These are phyloP conservation scores for Phyllostachys edulis DNA, from an alignment of 176 grass and related monocot species.

Conservation along the genomic window DNA sequence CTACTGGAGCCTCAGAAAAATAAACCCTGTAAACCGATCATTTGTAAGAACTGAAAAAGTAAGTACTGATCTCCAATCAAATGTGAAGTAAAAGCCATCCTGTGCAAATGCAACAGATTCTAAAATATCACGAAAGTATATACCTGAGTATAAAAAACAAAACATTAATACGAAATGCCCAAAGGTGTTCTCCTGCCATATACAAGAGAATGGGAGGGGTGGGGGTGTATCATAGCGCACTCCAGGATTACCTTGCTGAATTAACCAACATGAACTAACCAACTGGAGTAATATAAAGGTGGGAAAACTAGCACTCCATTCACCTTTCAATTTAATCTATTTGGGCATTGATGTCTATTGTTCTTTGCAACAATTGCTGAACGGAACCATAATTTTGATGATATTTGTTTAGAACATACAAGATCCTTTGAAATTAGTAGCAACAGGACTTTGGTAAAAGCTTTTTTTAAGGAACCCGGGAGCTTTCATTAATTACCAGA, in stretches of 20 bases:
- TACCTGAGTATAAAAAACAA: background rate
- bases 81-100: background rate
- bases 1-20: conserved; percentile 32
- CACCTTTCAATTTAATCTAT: background rate
- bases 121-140: background rate
- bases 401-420: background rate
- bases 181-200: background rate
- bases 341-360: background rate
- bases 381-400: background rate
- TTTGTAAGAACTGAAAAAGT: background rate
- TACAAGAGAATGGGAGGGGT: background rate
- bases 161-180: background rate
- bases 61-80: background rate
- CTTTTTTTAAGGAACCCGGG: no score
- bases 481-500: no score
- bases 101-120: background rate
- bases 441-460: background rate
- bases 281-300: background rate
- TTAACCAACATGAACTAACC: background rate
- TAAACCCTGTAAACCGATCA: conserved; percentile 45
- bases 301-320: background rate
- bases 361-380: background rate
- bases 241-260: conserved; percentile 14
- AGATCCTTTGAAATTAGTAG: background rate
- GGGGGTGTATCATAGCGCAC: background rate